Evolutionary conservation across 768 basidiomycete genomes (phyloP).

Genomic region (Cubamyces lactineus): DNA sequence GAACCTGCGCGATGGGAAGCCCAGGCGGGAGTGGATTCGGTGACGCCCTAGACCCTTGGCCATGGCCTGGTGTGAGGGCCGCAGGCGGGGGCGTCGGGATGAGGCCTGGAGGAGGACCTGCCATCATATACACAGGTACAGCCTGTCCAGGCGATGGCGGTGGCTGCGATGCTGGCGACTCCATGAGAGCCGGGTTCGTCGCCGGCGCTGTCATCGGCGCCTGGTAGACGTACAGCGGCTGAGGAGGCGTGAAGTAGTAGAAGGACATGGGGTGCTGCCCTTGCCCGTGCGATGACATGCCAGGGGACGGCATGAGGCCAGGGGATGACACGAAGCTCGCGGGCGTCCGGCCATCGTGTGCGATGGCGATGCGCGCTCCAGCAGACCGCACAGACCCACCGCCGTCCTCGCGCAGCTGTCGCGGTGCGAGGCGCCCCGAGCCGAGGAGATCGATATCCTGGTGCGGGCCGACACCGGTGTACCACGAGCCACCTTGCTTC

Average conservation of each 20-base stretch:
- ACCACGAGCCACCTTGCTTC: constrained; percentile 32
- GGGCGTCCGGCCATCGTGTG: constrained; percentile 16
- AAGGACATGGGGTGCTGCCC: constrained; percentile 28
- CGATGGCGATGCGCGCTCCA: constrained; percentile 4
- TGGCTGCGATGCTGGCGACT: constrained; percentile 1
- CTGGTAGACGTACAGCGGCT: constrained; percentile 28
- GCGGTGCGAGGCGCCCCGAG: constrained; percentile 14
- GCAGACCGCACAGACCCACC: constrained; percentile 9
- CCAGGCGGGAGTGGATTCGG: constrained; percentile 10
- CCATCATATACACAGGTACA: constrained; percentile 29
- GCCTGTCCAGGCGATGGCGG: constrained; percentile 19
- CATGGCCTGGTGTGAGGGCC: neutral
- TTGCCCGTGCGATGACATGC: constrained; percentile 28
- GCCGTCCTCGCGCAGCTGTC: constrained; percentile 9
- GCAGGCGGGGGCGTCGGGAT: constrained; percentile 20
- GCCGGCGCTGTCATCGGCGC: constrained; percentile 21
- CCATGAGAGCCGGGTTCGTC: neutral
- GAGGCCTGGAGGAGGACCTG: constrained; percentile 24
- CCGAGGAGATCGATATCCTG: constrained; percentile 33
- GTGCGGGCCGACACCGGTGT: constrained; percentile 24
- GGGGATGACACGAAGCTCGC: constrained; percentile 24
- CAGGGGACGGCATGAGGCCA: constrained; percentile 23
- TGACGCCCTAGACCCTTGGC: constrained; percentile 4
- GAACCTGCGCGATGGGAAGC: neutral
- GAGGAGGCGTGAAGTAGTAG: constrained; percentile 30